Base-by-base conservation (phyloP, 1,139 yeast species). In the Waltiozyma sp. region DNA sequence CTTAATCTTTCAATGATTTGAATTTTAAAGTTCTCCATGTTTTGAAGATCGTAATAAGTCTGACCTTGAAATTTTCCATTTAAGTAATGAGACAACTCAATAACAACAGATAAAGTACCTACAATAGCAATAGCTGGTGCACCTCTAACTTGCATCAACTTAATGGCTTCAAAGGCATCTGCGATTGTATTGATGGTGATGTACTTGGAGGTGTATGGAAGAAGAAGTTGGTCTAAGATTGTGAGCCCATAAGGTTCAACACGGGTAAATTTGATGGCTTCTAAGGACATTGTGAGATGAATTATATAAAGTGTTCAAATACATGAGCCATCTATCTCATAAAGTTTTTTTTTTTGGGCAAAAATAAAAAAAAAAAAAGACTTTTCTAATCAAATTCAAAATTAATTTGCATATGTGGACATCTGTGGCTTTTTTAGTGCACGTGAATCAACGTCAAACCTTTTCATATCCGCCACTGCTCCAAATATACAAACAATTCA, bases 111-210 rank as follows among this genome's bases (percentile, higher is more conserved):
- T 47, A 88, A 72, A 1, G 89, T 80, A 11, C 96, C 97, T 3
- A 91, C 96, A 45, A 91, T 85, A 46, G 97, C 97, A 57, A 91
- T 91, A 2, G 97, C 97, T 0, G 98, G 98, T 0, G 98, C 98
- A 19, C 98, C 98, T 59, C 98, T 74, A 5, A 93, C 97, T 57
- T 85, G 88, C 98, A 91, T 91, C 47, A 71, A 70, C 59, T 80
- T 81, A 60, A 91, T 91, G 18, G 88, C 95, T 23, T 71, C 69
- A 61, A 66, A 87, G 3, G 95, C 97, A 64, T 82, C 93, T 41
- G 75, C 75, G 36, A 82, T 73, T 26, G 73, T 66, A 31, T 63
- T 51, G 46, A 91, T 75, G 1, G 71, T 60, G 26, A 88, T 67
- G 59, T 86, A 91, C 37, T 68, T 69, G 2, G 94, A 76, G 44